Evolutionary conservation across 192 early-diverging fungal species (phyloP).

Genomic region (Linnemannia schmuckeri): DNA sequence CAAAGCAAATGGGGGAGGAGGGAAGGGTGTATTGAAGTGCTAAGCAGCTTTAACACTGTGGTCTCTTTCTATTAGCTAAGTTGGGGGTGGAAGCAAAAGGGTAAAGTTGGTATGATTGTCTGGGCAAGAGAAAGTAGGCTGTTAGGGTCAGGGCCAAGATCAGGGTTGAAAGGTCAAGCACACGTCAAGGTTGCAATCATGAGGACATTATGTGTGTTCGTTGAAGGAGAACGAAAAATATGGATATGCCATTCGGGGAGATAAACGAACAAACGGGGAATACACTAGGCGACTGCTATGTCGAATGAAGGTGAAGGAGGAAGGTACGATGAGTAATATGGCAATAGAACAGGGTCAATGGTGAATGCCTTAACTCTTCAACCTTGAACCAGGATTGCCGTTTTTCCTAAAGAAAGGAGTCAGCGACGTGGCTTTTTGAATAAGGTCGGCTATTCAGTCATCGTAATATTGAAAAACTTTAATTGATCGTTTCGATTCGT

Average conservation of each 20-base stretch:
- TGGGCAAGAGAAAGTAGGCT: neutral
- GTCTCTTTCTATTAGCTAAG: neutral
- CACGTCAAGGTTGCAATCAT: neutral
- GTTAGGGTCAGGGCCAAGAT: neutral
- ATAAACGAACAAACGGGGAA: neutral
- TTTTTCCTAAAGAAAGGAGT: slow-evolving; percentile 20
- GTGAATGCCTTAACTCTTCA: neutral
- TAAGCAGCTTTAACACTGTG: too few relatives aligned
- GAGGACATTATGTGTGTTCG: neutral
- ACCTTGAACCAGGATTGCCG: neutral
- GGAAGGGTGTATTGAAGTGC: neutral
- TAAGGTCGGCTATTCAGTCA: neutral
- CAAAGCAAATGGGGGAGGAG: neutral
- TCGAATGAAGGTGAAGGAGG: neutral
- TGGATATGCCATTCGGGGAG: neutral
- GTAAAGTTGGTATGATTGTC: neutral
- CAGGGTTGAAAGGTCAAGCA: neutral
- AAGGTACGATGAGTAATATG: neutral
- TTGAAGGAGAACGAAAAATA: neutral
- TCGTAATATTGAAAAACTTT: slow-evolving; percentile 10
- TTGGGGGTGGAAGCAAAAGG: neutral
- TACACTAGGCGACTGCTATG: neutral
- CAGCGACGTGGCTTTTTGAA: neutral
- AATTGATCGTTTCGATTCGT: neutral
- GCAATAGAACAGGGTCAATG: neutral